Percentiles rank a stretch among this genome's conserved stretches.
phyloP scores from a whole-genome alignment of 208 protist genomes.

The Crithidia acanthocephali region DNA sequence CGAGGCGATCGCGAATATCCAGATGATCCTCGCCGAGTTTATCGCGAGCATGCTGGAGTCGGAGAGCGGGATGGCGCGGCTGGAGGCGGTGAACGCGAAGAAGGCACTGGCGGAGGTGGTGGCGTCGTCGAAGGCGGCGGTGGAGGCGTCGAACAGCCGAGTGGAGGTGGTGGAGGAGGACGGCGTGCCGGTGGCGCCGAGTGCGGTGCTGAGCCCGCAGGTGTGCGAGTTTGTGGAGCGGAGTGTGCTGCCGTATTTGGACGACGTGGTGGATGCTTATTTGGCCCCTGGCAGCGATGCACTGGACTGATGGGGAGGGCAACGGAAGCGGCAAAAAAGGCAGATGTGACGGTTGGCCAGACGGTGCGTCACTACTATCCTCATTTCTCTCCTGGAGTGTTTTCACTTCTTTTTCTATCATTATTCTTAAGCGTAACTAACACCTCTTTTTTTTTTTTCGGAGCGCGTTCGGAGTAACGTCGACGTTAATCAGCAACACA shows the following conservation, averaged over 20 bases:
- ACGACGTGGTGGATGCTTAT: slow-evolving; percentile 85
- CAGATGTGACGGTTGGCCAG: too few relatives aligned
- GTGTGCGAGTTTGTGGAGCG: slow-evolving; percentile 51
- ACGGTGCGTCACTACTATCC: too few relatives aligned
- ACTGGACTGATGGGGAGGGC: slow-evolving; percentile 44
- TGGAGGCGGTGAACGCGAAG: slow-evolving; percentile 86
- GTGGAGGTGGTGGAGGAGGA: slow-evolving; percentile 47
- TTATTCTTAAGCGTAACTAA: too few relatives aligned
- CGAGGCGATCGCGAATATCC: slow-evolving; percentile 48
- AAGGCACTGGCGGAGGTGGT: slow-evolving; percentile 51
- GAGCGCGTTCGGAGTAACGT: too few relatives aligned
- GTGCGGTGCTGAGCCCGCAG: slow-evolving; percentile 23
- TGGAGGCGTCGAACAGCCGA: neutral
- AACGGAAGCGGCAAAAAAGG: neutral
- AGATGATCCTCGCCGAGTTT: slow-evolving; percentile 69
- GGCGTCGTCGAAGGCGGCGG: slow-evolving; percentile 19
- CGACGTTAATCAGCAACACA: too few relatives aligned
- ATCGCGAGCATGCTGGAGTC: slow-evolving; percentile 63
- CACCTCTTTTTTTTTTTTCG: too few relatives aligned
- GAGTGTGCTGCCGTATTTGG: slow-evolving; percentile 77
- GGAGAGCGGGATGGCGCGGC: slow-evolving; percentile 65
- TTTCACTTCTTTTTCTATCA: too few relatives aligned
- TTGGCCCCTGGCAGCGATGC: slow-evolving; percentile 66
- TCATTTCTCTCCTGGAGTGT: too few relatives aligned
- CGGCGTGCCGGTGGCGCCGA: slow-evolving; percentile 7